These are phyloP conservation scores for Colletotrichum scovillei DNA, from an alignment of 2,329 filamentous ascomycete species.

Conservation along the genomic window DNA sequence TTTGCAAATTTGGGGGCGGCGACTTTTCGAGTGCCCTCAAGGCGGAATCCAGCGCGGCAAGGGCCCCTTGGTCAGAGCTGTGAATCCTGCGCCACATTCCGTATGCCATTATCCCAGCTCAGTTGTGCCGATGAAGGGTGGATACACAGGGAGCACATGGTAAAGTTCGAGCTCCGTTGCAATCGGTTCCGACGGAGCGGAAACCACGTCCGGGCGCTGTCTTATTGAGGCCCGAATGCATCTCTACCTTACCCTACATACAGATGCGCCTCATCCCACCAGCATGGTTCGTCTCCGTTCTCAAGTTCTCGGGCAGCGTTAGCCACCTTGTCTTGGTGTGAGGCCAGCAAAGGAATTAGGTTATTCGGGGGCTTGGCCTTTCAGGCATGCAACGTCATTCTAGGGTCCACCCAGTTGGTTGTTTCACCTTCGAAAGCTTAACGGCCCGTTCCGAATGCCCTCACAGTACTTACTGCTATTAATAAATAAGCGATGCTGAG, in stretches of 20 bases:
- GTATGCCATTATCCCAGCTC: slow-evolving; percentile 1
- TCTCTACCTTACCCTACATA: background rate
- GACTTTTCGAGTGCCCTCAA: background rate
- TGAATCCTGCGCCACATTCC: slow-evolving; percentile 21
- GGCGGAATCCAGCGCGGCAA: slow-evolving; percentile 4
- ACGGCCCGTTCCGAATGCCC: slow-evolving; percentile 32
- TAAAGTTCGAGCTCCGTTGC: slow-evolving; percentile 3
- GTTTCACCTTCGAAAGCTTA: slow-evolving; percentile 24
- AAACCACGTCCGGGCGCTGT: background rate
- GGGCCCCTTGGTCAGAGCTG: background rate
- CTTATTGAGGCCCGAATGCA: background rate
- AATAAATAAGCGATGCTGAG: background rate
- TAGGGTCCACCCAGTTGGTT: background rate
- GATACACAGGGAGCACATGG: background rate
- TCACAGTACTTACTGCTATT: background rate
- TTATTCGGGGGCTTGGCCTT: slow-evolving; percentile 16
- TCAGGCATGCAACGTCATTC: slow-evolving; percentile 1
- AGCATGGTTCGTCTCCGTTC: slow-evolving; percentile 21
- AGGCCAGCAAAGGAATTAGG: background rate
- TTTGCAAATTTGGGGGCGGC: slow-evolving; percentile 7
- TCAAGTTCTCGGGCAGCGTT: background rate
- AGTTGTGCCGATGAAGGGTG: background rate
- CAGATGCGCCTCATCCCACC: background rate
- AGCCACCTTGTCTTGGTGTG: background rate
- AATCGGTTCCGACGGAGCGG: slow-evolving; percentile 16